Conservation (phyloP, 441 rosid genomes). For the Corymbia citriodora region DNA sequence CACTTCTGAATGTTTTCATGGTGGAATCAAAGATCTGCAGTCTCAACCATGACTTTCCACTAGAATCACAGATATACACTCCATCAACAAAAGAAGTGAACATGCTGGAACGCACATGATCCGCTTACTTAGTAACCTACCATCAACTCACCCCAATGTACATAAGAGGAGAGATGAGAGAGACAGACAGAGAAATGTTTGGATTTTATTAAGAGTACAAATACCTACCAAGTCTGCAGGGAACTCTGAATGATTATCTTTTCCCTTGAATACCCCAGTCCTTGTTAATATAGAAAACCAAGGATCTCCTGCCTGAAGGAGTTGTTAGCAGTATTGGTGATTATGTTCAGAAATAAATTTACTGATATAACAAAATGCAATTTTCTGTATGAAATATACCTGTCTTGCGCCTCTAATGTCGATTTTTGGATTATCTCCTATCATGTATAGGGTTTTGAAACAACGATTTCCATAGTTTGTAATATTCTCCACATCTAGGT, state of each 20-base stretch:
- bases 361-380: not conserved
- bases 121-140: not conserved
- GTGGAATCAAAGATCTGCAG: not conserved
- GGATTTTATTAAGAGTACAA: not conserved
- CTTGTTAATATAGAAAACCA: constrained; percentile 92
- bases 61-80: not conserved
- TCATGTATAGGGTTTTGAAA: constrained; percentile 63
- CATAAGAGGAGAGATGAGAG: not conserved
- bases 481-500: not conserved
- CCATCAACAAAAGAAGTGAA: not conserved
- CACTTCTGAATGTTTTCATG: not conserved
- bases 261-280: constrained; percentile 80
- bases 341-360: not conserved
- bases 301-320: constrained; percentile 62
- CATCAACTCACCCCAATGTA: not conserved
- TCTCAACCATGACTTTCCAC: not conserved
- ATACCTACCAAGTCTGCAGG: constrained; percentile 64
- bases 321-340: not conserved
- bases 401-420: constrained; percentile 64
- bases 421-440: constrained; percentile 81
- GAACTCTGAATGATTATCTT: constrained; percentile 44
- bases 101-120: not conserved
- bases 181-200: not conserved
- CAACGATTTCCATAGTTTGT: constrained; percentile 18
- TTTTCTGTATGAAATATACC: constrained; percentile 29